Evolutionary conservation across 306 rosid genomes (phyloP), one percentile per base, ranked within the genome.

Genomic region (Datisca glomerata): DNA sequence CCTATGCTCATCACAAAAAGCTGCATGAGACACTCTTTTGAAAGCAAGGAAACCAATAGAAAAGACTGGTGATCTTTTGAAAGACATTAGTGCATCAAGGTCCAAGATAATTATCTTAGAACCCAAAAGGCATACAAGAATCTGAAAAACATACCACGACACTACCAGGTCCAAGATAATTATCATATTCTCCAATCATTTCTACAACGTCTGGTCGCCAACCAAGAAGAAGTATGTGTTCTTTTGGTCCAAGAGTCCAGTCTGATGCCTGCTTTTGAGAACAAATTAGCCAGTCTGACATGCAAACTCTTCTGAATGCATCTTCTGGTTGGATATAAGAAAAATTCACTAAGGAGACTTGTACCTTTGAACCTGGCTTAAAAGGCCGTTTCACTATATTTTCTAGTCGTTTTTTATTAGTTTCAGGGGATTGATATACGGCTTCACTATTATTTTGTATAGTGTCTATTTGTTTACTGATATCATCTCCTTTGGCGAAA

Each of bases 121-220:
- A n/a, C n/a, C n/a, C n/a, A n/a, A n/a, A n/a, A n/a, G n/a, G n/a
- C n/a, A n/a, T n/a, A n/a, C n/a, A 46, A 17, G 49, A 52, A 54
- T 8, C 1, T 8, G 2, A 31, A 31, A 14, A 31, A 31, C 36
- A 8, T 31, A 89, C 98, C 98, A 89, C 45, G 37, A 70, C 70
- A 49, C 98, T 89, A 51, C 91, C 98, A 38, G 95, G 93, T 61
- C 98, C 98, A 59, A 89, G 95, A 72, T 89, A 89, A 47, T 75
- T 89, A 60, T 89, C 93, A 56, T 89, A 89, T 70, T 89, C 98
- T 75, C 70, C 72, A 49, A 89, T 77, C 95, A 89, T 89, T 41
- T 80, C 86, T 36, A 75, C 64, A 47, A 61, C 66, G 39, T 80
- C 92, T 7, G 81, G 67, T 34, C 93, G 81, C 98, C 98, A 89